phyloP scores from a whole-genome alignment of 805 yeast species.

The Torulaspora delbrueckii region DNA sequence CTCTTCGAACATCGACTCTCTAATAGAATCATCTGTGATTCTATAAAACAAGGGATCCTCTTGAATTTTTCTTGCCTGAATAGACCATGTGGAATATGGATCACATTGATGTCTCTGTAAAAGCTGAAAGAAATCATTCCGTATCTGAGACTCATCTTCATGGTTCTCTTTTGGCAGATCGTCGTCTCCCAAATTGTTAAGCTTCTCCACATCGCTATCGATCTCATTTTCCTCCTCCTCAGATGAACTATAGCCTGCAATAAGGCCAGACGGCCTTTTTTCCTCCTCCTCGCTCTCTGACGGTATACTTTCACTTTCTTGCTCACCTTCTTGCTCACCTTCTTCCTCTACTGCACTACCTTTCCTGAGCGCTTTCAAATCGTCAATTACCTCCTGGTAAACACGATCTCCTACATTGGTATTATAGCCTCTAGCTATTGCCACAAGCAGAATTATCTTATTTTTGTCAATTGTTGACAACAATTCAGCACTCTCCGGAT shows the following conservation, averaged over 20 bases:
- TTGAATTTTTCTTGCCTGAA: constrained; percentile 39
- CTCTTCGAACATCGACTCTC: constrained; percentile 41
- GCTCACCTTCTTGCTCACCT: neutral
- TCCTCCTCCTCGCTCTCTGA: constrained; percentile 8
- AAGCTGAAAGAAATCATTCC: constrained; percentile 32
- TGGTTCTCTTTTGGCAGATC: constrained; percentile 6
- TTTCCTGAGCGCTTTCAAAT: constrained; percentile 9
- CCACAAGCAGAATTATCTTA: constrained; percentile 23
- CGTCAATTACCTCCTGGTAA: constrained; percentile 19
- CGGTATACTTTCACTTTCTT: neutral
- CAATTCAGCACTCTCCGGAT: constrained; percentile 26
- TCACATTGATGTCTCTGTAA: constrained; percentile 36
- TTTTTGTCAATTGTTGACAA: constrained; percentile 32
- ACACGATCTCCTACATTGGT: constrained; percentile 11
- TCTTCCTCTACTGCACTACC: neutral
- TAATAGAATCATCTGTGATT: constrained; percentile 33
- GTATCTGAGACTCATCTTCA: neutral
- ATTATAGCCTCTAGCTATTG: constrained; percentile 24
- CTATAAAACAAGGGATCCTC: constrained; percentile 41
- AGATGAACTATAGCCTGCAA: constrained; percentile 23
- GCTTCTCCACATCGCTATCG: constrained; percentile 7
- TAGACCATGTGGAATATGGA: constrained; percentile 47
- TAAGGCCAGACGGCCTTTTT: constrained; percentile 6
- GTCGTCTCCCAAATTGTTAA: constrained; percentile 21
- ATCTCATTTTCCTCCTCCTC: constrained; percentile 18